Evolutionary conservation across 805 yeast species (phyloP).

Genomic region (Jamesozyma spencerorum): DNA sequence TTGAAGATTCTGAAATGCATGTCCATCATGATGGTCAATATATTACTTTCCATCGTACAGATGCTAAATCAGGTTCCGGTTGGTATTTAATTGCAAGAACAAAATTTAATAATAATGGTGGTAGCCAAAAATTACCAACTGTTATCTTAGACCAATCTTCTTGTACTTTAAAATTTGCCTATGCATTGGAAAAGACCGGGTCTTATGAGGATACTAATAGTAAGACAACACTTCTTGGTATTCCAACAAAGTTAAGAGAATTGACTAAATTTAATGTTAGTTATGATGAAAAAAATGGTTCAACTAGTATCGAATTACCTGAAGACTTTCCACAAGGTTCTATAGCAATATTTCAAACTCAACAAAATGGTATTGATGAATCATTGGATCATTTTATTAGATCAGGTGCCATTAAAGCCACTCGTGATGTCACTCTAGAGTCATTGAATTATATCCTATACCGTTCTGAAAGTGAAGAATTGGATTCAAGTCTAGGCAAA

Average conservation of each 20-base stretch:
- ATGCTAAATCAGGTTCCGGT: conserved; percentile 78
- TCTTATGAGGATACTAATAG: conserved; percentile 33
- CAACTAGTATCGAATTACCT: conserved; percentile 50
- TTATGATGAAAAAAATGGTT: conserved; percentile 33
- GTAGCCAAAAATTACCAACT: conserved; percentile 49
- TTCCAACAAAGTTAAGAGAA: conserved; percentile 54
- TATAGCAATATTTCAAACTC: conserved; percentile 72
- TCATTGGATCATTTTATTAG: conserved; percentile 59
- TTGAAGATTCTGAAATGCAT: conserved; percentile 77
- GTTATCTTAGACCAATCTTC: conserved; percentile 50
- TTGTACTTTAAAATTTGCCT: conserved; percentile 50
- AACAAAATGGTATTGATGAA: conserved; percentile 54
- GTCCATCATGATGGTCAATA: conserved; percentile 90
- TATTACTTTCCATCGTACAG: conserved; percentile 80
- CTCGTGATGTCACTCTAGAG: conserved; percentile 47
- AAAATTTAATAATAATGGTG: conserved; percentile 47
- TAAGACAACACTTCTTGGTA: conserved; percentile 42
- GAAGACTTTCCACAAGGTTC: conserved; percentile 79
- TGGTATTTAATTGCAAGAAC: conserved; percentile 83
- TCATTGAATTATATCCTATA: conserved; percentile 71
- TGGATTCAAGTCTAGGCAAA: conserved; percentile 63
- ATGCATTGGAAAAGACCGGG: conserved; percentile 45
- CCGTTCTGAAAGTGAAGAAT: conserved; percentile 78
- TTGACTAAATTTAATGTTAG: conserved; percentile 43
- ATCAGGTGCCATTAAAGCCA: conserved; percentile 69